Conservation (phyloP, 495 filamentous ascomycete species). For the Penicillium robsamsonii region DNA sequence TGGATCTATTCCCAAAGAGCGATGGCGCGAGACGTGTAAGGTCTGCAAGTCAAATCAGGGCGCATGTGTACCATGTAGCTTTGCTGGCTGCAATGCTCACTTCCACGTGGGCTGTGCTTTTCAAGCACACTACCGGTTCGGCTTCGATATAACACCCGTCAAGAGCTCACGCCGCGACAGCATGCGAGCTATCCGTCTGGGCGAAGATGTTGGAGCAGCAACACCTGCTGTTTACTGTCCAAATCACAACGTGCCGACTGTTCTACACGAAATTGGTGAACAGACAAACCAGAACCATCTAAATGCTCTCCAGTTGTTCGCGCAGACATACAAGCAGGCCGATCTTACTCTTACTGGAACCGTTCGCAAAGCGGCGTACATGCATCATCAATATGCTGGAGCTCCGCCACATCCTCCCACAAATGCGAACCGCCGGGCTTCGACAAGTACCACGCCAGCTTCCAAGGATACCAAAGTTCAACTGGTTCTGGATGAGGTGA, state of each 20-base stretch:
- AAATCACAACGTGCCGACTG: constrained; percentile 69
- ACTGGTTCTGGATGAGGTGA: constrained; percentile 27
- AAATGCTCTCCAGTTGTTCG: constrained; percentile 83
- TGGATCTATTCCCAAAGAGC: constrained; percentile 64
- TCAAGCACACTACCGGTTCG: constrained; percentile 75
- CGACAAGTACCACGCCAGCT: constrained; percentile 30
- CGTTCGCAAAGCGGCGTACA: constrained; percentile 76
- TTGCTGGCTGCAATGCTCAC: constrained; percentile 64
- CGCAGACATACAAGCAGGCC: constrained; percentile 87
- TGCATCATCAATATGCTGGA: constrained; percentile 54
- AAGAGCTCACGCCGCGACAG: constrained; percentile 81
- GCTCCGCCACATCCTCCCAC: constrained; percentile 28
- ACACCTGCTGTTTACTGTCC: constrained; percentile 86
- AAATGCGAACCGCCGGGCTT: constrained; percentile 38
- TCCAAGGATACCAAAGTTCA: constrained; percentile 33
- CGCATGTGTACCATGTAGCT: constrained; percentile 76
- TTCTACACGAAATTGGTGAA: constrained; percentile 76
- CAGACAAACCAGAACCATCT: constrained; percentile 52
- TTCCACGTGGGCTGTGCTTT: constrained; percentile 92
- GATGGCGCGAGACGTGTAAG: constrained; percentile 76
- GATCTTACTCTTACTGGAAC: constrained; percentile 88
- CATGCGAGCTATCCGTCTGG: constrained; percentile 68
- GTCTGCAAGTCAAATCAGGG: constrained; percentile 68
- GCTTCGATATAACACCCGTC: constrained; percentile 86
- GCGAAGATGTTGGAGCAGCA: constrained; percentile 72